phyloP scores from a whole-genome alignment of 768 basidiomycete species.

The Agaricus sinodeliciosus region DNA sequence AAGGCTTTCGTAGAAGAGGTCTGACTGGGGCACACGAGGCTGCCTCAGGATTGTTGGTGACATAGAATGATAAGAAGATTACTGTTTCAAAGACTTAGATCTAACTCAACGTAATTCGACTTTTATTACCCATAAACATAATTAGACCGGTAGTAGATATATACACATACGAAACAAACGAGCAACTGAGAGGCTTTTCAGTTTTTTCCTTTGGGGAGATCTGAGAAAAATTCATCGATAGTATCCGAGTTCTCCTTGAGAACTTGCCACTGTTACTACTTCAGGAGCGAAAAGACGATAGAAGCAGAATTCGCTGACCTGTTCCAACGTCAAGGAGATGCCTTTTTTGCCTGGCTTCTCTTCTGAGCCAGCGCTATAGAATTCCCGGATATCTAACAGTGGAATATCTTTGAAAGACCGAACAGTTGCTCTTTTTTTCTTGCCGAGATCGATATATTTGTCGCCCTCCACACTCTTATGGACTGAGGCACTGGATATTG shows the following conservation, averaged over 20 bases:
- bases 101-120: not conserved
- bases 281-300: not conserved
- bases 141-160: not conserved
- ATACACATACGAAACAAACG: not conserved
- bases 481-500: conserved; percentile 18
- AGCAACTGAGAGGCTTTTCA: conserved; percentile 14
- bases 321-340: conserved; percentile 58
- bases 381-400: conserved; percentile 72
- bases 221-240: conserved; percentile 49
- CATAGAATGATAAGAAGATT: not conserved
- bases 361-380: conserved; percentile 45
- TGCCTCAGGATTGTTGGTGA: conserved; percentile 55
- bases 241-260: conserved; percentile 35
- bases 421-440: conserved; percentile 63
- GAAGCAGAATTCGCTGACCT: conserved; percentile 33
- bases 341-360: conserved; percentile 81
- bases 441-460: conserved; percentile 65
- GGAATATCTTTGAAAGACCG: conserved; percentile 41
- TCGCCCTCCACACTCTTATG: conserved; percentile 31
- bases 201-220: conserved; percentile 17
- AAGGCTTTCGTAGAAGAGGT: conserved; percentile 52
- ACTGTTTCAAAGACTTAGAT: too few relatives aligned
- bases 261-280: conserved; percentile 42
- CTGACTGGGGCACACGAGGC: conserved; percentile 63
- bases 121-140: conserved; percentile 7